Evolutionary conservation across 2,329 filamentous ascomycete species (phyloP), one percentile per base, ranked within the genome.

Genomic region (Fusarium mangiferae): DNA sequence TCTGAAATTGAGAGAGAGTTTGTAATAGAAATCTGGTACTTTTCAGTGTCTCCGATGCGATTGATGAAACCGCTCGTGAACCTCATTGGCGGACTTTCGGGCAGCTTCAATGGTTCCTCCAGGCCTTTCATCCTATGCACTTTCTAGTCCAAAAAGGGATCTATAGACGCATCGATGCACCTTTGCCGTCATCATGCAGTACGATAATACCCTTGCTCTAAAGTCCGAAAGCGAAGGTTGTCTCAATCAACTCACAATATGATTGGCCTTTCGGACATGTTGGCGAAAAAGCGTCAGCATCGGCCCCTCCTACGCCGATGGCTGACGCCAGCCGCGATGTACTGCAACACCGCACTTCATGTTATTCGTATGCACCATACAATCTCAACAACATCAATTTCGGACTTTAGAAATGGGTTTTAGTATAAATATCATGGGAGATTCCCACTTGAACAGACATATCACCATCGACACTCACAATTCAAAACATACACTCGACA

Each of bases 251-350:
- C 12, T 12, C 14, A 4, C 17, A 30, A 59, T 20, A 7, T 44
- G 38, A 42, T 36, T 56, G 36, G 42, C 12, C n/a, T 18, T 54
- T 60, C 57, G 46, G 48, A 26, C 24, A 38, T 52, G 12, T 42
- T 56, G 28, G 28, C 48, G 13, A 44, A 36, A 36, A 59, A 55
- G 46, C 39, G 42, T 59, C 64, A 39, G 62, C 45, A 49, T 44
- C 42, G 10, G 26, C 33, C 17, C 60, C 28, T 48, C n/a, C 22
- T 11, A 41, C 42, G n/a, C 36, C 52, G 68, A 54, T 56, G 75
- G 75, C 69, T 77, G 75, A 74, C 72, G 74, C 75, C 71, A 74
- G 71, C 70, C 17, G 33, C 36, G 45, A 69, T 28, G 45, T 51
- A 22, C 38, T 51, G 26, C 45, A 41, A 51, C 28, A 41, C 18